Evolutionary conservation across 2,329 filamentous ascomycete species (phyloP).

Genomic region (Thelonectria blattea): DNA sequence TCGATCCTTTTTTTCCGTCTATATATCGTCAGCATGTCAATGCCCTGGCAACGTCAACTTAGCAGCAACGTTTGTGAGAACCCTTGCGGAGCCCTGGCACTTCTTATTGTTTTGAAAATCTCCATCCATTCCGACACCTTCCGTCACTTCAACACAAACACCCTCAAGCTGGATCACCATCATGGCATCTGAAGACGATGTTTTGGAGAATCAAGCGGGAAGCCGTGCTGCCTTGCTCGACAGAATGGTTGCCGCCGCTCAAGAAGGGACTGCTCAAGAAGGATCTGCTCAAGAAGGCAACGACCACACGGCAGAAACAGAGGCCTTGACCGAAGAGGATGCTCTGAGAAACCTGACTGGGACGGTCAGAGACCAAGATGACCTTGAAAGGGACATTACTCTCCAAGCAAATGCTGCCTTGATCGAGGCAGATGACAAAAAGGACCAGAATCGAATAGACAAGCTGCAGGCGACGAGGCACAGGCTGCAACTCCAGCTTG

Average conservation of each 20-base stretch:
- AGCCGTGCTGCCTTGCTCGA: conserved; percentile 37
- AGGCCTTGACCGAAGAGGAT: conserved; percentile 61
- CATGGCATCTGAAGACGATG: conserved; percentile 39
- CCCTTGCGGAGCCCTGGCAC: no score
- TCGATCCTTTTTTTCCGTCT: background rate
- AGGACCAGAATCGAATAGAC: conserved; percentile 66
- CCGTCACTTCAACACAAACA: background rate
- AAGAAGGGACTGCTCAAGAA: conserved; percentile 31
- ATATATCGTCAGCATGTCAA: background rate
- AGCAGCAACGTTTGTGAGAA: background rate
- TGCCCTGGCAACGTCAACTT: background rate
- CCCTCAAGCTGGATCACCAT: background rate
- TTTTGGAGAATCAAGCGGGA: conserved; percentile 29
- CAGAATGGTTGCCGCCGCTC: conserved; percentile 42
- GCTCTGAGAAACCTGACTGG: conserved; percentile 68
- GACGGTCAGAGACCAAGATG: conserved; percentile 82
- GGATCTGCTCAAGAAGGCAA: conserved; percentile 22
- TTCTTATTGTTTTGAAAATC: no score
- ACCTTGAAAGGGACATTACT: conserved; percentile 86
- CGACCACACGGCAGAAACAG: conserved; percentile 23
- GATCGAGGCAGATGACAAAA: conserved; percentile 67
- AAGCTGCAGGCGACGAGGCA: conserved; percentile 60
- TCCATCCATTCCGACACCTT: background rate
- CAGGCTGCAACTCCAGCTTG: conserved; percentile 70
- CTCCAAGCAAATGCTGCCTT: conserved; percentile 64